Base-by-base conservation (phyloP, 1,284 basidiomycete genomes). In the Papiliotrema laurentii region DNA sequence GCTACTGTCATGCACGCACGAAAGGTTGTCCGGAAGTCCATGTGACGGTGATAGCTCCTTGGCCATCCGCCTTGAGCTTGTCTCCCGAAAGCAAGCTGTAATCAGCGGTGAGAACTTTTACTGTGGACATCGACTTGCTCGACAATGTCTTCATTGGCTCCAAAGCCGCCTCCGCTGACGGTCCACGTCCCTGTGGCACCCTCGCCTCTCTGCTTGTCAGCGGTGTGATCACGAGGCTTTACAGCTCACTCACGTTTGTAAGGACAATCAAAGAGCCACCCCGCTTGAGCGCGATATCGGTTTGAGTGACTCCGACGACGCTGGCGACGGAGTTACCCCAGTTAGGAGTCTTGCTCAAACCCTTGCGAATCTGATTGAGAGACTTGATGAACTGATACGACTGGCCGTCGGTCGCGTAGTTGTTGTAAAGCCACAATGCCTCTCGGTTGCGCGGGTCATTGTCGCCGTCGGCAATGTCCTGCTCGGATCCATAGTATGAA, bases 351-450 rank as follows among this genome's bases (percentile, higher is more conserved):
- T 47, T 49, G 13, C 82, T 77, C 30, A 89, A 73, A 63, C 78
- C 83, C 62, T 83, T 84, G 39, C 87, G 81, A 57, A 88, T 75
- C 79, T 82, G 56, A 62, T 89, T 89, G 39, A 89, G 74, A 24
- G 72, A 80, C 6, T 79, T 66, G 38, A 86, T 82, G 34, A 84
- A 65, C 49, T 80, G 72, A 58, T 85, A 84, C 3, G 80, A 73
- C 30, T 46, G 48, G 3, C 82, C 82, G 2, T 43, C 33, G 11
- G 59, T 66, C 16, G 51, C 49, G 49, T 59, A 68, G 55, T 82
- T 79, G 31, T 75, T 71, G 61, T 87, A 87, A n/a, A 81, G 73
- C 86, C 86, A 89, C 16, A 89, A 72, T 0, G 86, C 80, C 60
- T 86, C 85, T 47, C 87, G 80, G 64, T 89, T 88, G 59, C 76